phyloP scores from a whole-genome alignment of 345 rosid species.

The Eucalyptus sp. region DNA sequence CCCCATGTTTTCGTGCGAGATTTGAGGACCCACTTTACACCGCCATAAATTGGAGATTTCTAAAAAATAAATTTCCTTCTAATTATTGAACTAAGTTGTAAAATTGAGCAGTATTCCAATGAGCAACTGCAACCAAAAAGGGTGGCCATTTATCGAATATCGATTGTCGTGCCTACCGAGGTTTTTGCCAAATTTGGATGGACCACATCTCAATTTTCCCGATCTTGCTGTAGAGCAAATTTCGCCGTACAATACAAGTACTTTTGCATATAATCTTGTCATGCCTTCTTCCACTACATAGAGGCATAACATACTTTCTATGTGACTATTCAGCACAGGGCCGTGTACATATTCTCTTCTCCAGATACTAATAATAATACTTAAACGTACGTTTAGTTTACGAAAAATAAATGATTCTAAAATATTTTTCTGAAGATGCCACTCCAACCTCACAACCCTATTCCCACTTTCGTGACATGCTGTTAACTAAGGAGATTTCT shows the following conservation, averaged over 20 bases:
- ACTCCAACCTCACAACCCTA: not conserved
- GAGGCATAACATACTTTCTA: not conserved
- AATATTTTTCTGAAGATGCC: not conserved
- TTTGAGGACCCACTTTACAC: not conserved
- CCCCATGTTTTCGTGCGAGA: not conserved
- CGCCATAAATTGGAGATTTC: not conserved
- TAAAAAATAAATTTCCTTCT: not conserved
- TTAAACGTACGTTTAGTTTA: not conserved
- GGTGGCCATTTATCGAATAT: not conserved
- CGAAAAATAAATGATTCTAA: fast-evolving
- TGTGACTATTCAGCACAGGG: not conserved
- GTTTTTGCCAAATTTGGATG: not conserved
- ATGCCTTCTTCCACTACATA: not conserved
- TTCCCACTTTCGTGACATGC: not conserved
- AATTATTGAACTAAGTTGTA: not conserved
- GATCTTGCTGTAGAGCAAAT: not conserved
- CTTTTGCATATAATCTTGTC: not conserved
- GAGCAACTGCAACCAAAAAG: not conserved
- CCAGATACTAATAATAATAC: not conserved
- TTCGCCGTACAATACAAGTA: not conserved
- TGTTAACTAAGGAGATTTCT: not conserved
- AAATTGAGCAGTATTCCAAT: not conserved
- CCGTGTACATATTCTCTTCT: not conserved
- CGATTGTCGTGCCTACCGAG: not conserved
- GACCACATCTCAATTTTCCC: not conserved